Evolutionary conservation across 2,329 filamentous ascomycete species (phyloP).

Genomic region (Fusarium tanahbumbuense): DNA sequence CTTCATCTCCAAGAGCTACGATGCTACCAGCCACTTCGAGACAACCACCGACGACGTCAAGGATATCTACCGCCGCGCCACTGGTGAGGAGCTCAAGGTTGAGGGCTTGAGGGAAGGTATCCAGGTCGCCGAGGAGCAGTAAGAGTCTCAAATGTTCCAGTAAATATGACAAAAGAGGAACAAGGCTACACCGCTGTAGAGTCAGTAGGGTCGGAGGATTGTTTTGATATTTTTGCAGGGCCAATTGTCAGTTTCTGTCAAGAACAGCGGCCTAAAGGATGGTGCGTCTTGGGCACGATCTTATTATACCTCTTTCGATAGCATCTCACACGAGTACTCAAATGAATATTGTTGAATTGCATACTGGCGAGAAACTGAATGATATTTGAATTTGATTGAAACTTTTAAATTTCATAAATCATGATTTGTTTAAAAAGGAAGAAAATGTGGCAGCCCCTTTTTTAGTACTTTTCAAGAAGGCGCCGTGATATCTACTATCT

Average conservation of each 20-base stretch:
- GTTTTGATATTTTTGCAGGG: conserved; percentile 23
- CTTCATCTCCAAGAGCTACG: conserved; percentile 98
- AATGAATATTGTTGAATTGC: conserved; percentile 27
- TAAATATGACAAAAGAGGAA: conserved; percentile 21
- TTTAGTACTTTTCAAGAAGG: conserved; percentile 22
- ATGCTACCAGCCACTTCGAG: conserved; percentile 98
- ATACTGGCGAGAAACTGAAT: background rate
- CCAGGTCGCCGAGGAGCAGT: conserved; percentile 76
- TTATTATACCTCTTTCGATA: conserved; percentile 48
- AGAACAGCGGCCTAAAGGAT: conserved; percentile 9
- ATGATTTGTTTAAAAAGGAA: conserved; percentile 40
- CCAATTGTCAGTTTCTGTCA: conserved; percentile 12
- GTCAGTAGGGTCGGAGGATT: conserved; percentile 20
- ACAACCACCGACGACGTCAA: conserved; percentile 90
- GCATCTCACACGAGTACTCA: conserved; percentile 35
- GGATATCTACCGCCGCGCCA: conserved; percentile 88
- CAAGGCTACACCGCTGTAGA: conserved; percentile 19
- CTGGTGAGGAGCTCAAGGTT: conserved; percentile 87
- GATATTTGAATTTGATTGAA: conserved; percentile 20
- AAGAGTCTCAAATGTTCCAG: conserved; percentile 23
- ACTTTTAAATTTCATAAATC: conserved; percentile 40
- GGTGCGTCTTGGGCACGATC: conserved; percentile 42
- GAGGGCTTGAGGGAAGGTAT: conserved; percentile 86
- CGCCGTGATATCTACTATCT: conserved; percentile 41
- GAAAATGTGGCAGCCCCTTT: conserved; percentile 24